phyloP scores from a whole-genome alignment of 345 rosid genomes.

The Populus pruinosa region DNA sequence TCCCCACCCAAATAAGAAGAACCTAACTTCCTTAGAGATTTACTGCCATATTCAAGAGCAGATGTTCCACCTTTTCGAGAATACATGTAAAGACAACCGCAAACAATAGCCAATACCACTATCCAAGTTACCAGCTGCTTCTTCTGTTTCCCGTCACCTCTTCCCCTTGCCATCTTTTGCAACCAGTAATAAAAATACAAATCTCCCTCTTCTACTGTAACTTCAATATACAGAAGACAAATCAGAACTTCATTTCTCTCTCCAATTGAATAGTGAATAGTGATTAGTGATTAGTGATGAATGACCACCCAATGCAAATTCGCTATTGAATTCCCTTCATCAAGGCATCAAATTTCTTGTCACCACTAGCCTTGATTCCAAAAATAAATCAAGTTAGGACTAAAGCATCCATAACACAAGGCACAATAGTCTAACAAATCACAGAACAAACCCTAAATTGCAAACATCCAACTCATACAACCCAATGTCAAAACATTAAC shows the following conservation, averaged over 20 bases:
- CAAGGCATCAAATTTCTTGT: not conserved
- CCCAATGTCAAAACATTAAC: too few species aligned
- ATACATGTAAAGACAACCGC: slow-evolving; percentile 68
- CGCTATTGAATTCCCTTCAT: not conserved
- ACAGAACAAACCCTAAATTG: too few species aligned
- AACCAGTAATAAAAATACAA: not conserved
- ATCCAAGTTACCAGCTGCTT: slow-evolving; percentile 61
- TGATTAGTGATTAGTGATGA: not conserved
- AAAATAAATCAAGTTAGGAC: not conserved
- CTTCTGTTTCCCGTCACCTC: slow-evolving; percentile 86
- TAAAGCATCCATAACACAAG: too few species aligned
- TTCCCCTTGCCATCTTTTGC: slow-evolving; percentile 54
- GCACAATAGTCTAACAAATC: too few species aligned
- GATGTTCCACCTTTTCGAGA: slow-evolving; percentile 60
- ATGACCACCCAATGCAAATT: not conserved
- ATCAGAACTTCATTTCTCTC: slow-evolving; percentile 1
- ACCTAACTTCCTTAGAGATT: slow-evolving; percentile 72
- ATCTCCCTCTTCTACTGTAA: not conserved
- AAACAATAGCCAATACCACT: slow-evolving; percentile 49
- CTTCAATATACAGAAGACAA: not conserved
- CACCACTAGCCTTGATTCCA: not conserved
- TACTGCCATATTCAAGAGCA: slow-evolving; percentile 70
- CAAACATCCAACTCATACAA: too few species aligned
- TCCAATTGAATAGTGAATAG: not conserved
- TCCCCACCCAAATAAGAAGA: slow-evolving; percentile 77